These are phyloP conservation scores for Tetrahymena malaccensis DNA, from an alignment of 73 alveolate species.

Conservation along the genomic window DNA sequence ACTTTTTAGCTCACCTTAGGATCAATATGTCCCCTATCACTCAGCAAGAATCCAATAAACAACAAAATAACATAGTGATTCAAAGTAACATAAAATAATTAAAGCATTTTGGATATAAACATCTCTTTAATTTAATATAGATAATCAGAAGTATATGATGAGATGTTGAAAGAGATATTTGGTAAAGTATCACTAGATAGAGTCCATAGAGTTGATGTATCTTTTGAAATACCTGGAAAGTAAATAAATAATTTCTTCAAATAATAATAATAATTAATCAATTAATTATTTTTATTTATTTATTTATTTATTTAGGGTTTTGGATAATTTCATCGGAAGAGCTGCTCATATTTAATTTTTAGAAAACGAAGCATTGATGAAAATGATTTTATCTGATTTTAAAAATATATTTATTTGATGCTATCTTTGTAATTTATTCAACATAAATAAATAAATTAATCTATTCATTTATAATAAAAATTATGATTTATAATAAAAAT, in stretches of 20 bases:
- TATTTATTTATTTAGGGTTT: not conserved
- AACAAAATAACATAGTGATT: slow-evolving; percentile 1
- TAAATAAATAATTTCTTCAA: not conserved
- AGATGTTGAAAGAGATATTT: not conserved
- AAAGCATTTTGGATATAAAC: not conserved
- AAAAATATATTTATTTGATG: slow-evolving; percentile 65
- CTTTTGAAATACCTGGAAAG: slow-evolving; percentile 34
- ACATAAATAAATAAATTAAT: not conserved
- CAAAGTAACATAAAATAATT: not conserved
- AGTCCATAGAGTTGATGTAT: slow-evolving; percentile 31
- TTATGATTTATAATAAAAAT: too few species aligned
- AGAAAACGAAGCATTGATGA: slow-evolving; percentile 93
- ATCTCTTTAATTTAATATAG: not conserved
- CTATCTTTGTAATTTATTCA: not conserved
- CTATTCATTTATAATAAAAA: too few species aligned
- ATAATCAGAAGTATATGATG: not conserved
- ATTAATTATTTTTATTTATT: too few species aligned
- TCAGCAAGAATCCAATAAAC: slow-evolving; percentile 69
- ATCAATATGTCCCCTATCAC: slow-evolving; percentile 78
- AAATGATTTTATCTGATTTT: slow-evolving; percentile 71
- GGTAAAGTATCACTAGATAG: not conserved
- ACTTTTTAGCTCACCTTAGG: slow-evolving; percentile 65
- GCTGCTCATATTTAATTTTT: slow-evolving; percentile 99
- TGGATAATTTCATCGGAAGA: slow-evolving; percentile 98
- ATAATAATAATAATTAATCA: too few species aligned